Percentiles rank a stretch among this genome's conserved stretches.
Conservation (phyloP, 2,329 filamentous ascomycete species). For the Ceratocystis huliohia region DNA sequence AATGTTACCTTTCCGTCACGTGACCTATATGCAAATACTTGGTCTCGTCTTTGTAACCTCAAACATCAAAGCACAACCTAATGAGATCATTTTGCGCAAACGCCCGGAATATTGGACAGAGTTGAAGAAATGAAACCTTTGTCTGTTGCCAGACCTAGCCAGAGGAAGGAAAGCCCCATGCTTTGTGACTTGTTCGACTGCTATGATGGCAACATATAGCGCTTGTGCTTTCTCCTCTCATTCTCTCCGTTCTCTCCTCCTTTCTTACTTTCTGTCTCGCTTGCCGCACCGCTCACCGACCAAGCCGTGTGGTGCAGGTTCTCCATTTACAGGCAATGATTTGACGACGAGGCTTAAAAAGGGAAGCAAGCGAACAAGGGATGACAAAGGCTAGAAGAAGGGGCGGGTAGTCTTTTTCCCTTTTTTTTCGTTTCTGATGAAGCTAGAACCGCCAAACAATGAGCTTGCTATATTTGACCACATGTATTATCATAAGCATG, state of each 20-base stretch:
- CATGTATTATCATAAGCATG: too few species aligned
- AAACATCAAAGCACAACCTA: background rate
- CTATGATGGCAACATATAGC: background rate
- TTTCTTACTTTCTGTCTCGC: background rate
- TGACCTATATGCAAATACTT: background rate
- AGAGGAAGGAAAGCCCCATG: background rate
- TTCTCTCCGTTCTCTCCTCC: background rate
- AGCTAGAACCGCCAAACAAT: too few species aligned
- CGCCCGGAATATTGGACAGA: background rate
- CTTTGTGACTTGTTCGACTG: background rate
- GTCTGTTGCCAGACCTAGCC: background rate
- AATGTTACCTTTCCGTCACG: accelerated
- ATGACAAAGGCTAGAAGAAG: background rate
- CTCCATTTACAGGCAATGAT: background rate
- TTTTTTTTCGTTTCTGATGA: too few species aligned
- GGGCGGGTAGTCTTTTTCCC: too few species aligned
- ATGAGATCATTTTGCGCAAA: background rate
- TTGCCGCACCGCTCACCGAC: background rate
- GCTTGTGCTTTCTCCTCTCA: background rate
- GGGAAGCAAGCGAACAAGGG: background rate
- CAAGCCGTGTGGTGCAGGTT: background rate
- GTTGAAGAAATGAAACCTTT: background rate
- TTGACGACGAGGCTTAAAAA: background rate
- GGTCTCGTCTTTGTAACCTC: too few species aligned
- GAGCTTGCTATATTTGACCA: too few species aligned